Conservation (phyloP, 2,329 filamentous ascomycete genomes). For the Scedosporium dehoogii region DNA sequence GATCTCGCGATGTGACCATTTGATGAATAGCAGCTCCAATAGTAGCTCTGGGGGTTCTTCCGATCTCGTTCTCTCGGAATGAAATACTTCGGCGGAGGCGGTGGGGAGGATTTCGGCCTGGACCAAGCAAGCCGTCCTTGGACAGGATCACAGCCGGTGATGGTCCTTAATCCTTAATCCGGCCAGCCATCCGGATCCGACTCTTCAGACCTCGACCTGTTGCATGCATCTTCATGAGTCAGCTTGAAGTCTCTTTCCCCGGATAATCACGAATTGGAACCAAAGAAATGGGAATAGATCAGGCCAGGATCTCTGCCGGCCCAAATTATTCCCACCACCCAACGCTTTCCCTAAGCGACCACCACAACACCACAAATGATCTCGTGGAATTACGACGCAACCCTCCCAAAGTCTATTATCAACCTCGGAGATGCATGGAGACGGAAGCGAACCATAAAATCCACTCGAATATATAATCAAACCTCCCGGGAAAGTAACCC, state of each 20-base stretch:
- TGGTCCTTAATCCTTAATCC: background rate
- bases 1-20: background rate
- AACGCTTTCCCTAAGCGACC: background rate
- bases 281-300: too few species aligned
- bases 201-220: too few species aligned
- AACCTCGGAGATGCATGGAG: background rate
- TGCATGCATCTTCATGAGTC: too few species aligned
- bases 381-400: too few species aligned
- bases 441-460: background rate
- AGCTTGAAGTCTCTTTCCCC: too few species aligned
- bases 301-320: background rate
- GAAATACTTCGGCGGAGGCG: background rate
- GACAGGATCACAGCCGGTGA: background rate
- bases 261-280: too few species aligned
- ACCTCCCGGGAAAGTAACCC: background rate
- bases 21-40: background rate
- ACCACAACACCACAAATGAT: background rate
- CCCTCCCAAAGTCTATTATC: background rate
- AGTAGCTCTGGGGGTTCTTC: background rate
- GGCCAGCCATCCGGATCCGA: too few species aligned
- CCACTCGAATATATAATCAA: background rate
- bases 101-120: background rate
- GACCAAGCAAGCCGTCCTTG: background rate
- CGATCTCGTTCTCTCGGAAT: background rate
- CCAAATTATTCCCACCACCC: background rate